Evolutionary conservation across 768 basidiomycete genomes (phyloP).

Genomic region (Phanerochaete carnosa): DNA sequence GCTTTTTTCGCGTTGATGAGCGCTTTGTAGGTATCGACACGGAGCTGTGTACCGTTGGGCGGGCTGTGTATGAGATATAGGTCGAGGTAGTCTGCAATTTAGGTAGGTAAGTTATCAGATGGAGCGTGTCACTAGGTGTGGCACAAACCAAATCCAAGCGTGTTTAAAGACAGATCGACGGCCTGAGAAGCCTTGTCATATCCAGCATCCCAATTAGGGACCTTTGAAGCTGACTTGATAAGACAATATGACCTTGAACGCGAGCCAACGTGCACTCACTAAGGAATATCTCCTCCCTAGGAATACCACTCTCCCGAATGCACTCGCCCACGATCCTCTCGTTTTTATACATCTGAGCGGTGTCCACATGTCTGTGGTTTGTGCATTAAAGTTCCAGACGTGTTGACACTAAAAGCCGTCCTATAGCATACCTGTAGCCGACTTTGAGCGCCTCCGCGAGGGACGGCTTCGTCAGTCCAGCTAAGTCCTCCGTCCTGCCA

Average conservation of each 20-base stretch:
- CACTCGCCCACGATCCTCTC: constrained; percentile 62
- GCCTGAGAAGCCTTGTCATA: constrained; percentile 58
- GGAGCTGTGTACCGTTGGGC: constrained; percentile 53
- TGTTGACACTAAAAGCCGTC: not conserved
- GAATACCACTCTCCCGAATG: constrained; percentile 50
- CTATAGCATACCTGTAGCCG: constrained; percentile 8
- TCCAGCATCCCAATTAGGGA: constrained; percentile 52
- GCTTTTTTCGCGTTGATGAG: constrained; percentile 56
- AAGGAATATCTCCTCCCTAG: constrained; percentile 63
- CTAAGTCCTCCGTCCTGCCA: constrained; percentile 5
- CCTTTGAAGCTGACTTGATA: constrained; percentile 57
- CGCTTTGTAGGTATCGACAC: constrained; percentile 71
- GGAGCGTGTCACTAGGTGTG: not conserved
- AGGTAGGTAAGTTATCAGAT: not conserved
- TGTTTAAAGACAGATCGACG: constrained; percentile 58
- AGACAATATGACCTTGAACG: not conserved
- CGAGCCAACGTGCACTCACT: constrained; percentile 39
- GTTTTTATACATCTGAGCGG: constrained; percentile 67
- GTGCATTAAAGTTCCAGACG: not conserved
- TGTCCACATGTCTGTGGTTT: constrained; percentile 60
- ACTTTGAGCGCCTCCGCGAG: constrained; percentile 13
- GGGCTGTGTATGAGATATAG: constrained; percentile 81
- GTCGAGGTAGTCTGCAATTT: constrained; percentile 56
- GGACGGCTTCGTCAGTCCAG: constrained; percentile 9
- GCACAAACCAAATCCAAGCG: constrained; percentile 53